Base-by-base conservation (phyloP, 495 filamentous ascomycete species). In the Durotheca rogersii region DNA sequence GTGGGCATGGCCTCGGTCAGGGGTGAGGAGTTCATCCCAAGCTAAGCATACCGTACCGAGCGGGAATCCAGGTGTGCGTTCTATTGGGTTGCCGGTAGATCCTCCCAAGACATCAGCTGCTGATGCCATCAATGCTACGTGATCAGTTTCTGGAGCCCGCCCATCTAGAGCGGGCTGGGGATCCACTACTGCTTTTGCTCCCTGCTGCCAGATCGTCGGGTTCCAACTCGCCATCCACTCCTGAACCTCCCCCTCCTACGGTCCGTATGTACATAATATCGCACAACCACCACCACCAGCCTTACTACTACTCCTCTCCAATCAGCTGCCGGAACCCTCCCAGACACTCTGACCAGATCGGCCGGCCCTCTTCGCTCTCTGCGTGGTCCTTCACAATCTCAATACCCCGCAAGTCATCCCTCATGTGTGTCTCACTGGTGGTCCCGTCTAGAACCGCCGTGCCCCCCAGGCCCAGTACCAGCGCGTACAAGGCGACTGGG, bases 391-490 rank as follows among this genome's bases (percentile, higher is more conserved):
- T 69, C 27, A 88, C 68, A 29, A 56, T 67, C 44, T 69, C 66
- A n/a, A 78, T 53, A 2, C 75, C 78, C 32, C 75, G 73, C 48
- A 90, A 57, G 65, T 91, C 87, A 30, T 72, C 75, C 50, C 61
- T 68, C 88, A 92, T 92, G 29, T 78, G 79, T 41, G 56, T 70
- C 52, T 69, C 61, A 27, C 77, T 80, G 19, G 73, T 86, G 4
- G 87, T 91, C 19, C 88, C 88, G 62, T 90, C 81, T 56, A 92
- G 62, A 20, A 90, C 71, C 1, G 75, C 71, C 9, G 82, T 74
- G 7, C 69, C 70, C 17, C 64, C 69, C n/a, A 87, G 67, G 1
- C 78, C 76, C 42, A 88, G 61, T 16, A 90, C 74, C 20, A 92
- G 73, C 19, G 72, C 70, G 68, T 91, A 93, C 60, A 90, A 67